Base-by-base conservation (phyloP, 2,329 filamentous ascomycete species). In the Ophiobolus disseminans region DNA sequence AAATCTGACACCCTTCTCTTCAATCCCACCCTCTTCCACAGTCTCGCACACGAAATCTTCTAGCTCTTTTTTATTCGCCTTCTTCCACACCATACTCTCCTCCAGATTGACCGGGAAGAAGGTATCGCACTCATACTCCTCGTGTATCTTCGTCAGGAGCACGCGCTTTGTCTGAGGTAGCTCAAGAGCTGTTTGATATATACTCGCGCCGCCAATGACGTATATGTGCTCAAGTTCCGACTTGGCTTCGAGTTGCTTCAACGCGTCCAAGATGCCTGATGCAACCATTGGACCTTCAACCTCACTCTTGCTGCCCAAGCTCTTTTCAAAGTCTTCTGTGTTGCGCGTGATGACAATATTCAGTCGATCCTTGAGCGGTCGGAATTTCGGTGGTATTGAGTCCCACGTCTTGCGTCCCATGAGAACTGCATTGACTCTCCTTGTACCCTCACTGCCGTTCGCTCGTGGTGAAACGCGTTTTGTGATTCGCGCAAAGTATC, bases 341-440 rank as follows among this genome's bases (percentile, higher is more conserved):
- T 38, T 55, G 31, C 87, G 80, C 53, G 86, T 89, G 59, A 99
- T 79, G 57, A 97, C 84, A 32, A 97, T 84, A 73, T 96, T 97
- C 40, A 91, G 78, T 8, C 94, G 81, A 54, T 86, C 88, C 53
- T 85, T 86, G 26, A 99, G 80, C 14, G 94, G 94, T 2, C 91
- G 82, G 70, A 94, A 91, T 41, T 80, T 82, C 5, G 79, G 68
- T 2, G 94, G 93, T 51, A 99, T 93, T 57, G 86, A 91, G 42
- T 96, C 91, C 87, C 93, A 99, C 0, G 94, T 99, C 75, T 95
- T 97, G 67, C 94, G 89, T 50, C 94, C 94, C 94, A 99, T 99
- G 61, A 99, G 88, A 41, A 97, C 90, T 14, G 90, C 89, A 72
- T 81, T 80, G 23, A 72, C n/a, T n/a, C n/a, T 59, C 6, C 45